Conservation (phyloP, 2,329 filamentous ascomycete species). For the Neophaeococcomyces mojaviensis region DNA sequence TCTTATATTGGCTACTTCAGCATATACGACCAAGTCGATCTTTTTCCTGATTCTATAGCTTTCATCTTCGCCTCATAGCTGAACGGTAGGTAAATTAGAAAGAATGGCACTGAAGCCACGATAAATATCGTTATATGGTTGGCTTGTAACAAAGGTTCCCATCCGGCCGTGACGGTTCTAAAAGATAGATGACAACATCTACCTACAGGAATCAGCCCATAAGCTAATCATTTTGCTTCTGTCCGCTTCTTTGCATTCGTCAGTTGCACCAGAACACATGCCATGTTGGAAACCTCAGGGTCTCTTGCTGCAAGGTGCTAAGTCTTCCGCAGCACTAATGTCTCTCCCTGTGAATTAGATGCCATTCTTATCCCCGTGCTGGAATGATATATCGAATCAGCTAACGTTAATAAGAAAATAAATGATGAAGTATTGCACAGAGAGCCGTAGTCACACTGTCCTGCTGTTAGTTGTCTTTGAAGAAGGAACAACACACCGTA, state of each 20-base stretch:
- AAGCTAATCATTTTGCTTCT: conserved; percentile 8
- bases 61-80: conserved; percentile 19
- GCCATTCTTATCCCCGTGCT: conserved; percentile 11
- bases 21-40: conserved; percentile 20
- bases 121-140: conserved; percentile 25
- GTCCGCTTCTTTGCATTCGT: conserved; percentile 13
- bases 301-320: conserved; percentile 2
- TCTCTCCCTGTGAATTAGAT: conserved; percentile 5
- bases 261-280: conserved; percentile 15
- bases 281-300: conserved; percentile 8
- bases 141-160: conserved; percentile 26
- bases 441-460: conserved; percentile 26
- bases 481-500: conserved; percentile 30
- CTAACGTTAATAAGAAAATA: conserved; percentile 25
- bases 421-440: conserved; percentile 32
- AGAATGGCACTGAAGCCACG: conserved; percentile 14
- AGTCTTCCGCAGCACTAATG: conserved; percentile 9
- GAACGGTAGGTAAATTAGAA: conserved; percentile 12
- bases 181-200: no score
- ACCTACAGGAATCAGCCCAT: conserved; percentile 5
- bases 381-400: conserved; percentile 21
- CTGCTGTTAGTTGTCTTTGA: no score
- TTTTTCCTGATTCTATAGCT: conserved; percentile 18
- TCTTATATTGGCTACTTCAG: conserved; percentile 14
- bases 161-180: conserved; percentile 8